phyloP scores from a whole-genome alignment of 495 filamentous ascomycete species.

The Daldinia childiae region DNA sequence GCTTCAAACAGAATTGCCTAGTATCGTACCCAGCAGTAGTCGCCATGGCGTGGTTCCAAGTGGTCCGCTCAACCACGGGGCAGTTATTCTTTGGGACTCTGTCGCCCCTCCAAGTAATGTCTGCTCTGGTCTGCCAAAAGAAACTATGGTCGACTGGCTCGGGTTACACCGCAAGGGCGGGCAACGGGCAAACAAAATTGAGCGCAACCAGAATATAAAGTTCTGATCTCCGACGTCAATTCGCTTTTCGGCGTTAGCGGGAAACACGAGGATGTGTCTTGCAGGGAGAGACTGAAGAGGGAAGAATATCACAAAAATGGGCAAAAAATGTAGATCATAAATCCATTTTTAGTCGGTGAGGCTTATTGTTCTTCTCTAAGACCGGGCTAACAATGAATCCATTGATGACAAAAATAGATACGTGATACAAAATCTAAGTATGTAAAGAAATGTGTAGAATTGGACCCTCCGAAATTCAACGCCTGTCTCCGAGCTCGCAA shows the following conservation, averaged over 20 bases:
- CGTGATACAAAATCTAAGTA: not conserved
- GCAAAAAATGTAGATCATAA: not conserved
- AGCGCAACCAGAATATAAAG: not conserved
- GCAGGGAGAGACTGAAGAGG: not conserved
- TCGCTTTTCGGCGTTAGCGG: slow-evolving; percentile 3
- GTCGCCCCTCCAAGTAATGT: not conserved
- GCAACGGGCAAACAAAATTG: not conserved
- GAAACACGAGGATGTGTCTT: not conserved
- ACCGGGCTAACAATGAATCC: slow-evolving; percentile 13
- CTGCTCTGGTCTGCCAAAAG: not conserved
- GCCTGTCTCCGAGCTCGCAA: slow-evolving; percentile 15
- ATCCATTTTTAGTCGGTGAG: slow-evolving; percentile 7
- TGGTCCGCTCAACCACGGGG: slow-evolving; percentile 19
- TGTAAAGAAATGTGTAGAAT: slow-evolving; percentile 3
- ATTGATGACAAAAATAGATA: slow-evolving; percentile 2
- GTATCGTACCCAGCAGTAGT: slow-evolving; percentile 57
- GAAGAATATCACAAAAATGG: not conserved
- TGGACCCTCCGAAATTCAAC: slow-evolving; percentile 6
- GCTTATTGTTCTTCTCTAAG: slow-evolving; percentile 4
- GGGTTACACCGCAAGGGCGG: not conserved
- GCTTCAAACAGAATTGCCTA: not conserved
- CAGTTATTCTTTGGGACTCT: slow-evolving; percentile 8
- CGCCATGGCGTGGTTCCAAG: slow-evolving; percentile 50
- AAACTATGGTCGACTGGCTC: not conserved
- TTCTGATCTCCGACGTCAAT: not conserved